Conservation (phyloP, 1,284 basidiomycete genomes). For the Golubevia pallescens region DNA sequence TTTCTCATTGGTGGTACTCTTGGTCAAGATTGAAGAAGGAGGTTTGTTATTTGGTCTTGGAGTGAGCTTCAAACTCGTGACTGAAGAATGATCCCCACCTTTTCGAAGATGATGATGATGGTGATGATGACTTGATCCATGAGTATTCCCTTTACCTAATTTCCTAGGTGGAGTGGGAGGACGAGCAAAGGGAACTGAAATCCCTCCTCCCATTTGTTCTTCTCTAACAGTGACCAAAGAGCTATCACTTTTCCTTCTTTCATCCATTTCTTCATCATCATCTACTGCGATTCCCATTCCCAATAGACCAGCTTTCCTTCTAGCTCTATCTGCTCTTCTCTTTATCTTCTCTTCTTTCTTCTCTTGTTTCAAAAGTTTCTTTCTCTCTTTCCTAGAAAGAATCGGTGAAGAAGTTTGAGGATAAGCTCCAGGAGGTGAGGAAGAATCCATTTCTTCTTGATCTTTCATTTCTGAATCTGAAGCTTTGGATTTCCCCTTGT, state of each 20-base stretch:
- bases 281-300: neutral
- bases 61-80: no score
- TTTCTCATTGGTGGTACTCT: neutral
- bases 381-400: neutral
- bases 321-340: neutral
- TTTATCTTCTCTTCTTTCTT: neutral
- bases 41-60: no score
- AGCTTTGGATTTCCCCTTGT: no score
- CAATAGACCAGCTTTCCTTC: neutral
- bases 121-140: no score
- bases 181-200: neutral
- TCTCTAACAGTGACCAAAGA: neutral
- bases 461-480: no score
- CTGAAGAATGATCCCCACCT: no score
- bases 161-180: neutral
- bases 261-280: neutral
- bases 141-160: no score
- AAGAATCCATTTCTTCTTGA: no score
- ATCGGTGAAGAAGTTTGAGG: neutral
- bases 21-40: neutral
- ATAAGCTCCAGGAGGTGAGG: neutral
- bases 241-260: neutral
- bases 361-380: neutral
- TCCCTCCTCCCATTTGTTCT: neutral
- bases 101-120: no score